Base-by-base conservation (phyloP, 495 filamentous ascomycete species). In the Daldinia bambusicola region DNA sequence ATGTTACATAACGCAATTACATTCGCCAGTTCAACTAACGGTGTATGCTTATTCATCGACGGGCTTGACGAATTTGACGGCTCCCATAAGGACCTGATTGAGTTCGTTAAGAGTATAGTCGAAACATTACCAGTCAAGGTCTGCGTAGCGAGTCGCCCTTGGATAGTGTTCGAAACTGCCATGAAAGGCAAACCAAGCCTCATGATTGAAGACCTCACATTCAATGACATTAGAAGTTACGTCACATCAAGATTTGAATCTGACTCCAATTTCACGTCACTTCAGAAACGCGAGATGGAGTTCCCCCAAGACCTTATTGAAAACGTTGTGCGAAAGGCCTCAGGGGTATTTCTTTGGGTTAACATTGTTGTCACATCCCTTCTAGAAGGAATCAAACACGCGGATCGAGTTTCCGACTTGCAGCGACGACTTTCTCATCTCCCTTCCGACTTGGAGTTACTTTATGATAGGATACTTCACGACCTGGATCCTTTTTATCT, bases 51-150 rank as follows among this genome's bases (percentile, higher is more conserved):
- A 36, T 36, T 36, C 34, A 36, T 36, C 34, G 34, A 36, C 9
- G 34, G 34, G 34, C 34, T 36, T 36, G 34, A 36, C 9, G 34
- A 36, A 6, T 36, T 36, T 36, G 34, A 36, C 1, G 34, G 34
- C 34, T 36, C 34, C 9, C 34, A 36, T 36, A 5, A 36, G 6
- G 34, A 36, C 9, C 34, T 78, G 36, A 74, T 81, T 16, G 81
- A 81, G 6, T 43, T 80, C 75, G 1, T 66, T 83, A 7, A 79
- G 81, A 43, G 80, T 81, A 56, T 80, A 77, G 36, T 75, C 71
- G 7, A 76, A 76, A 1, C 70, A 79, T 22, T 69, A 78, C 5
- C 55, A 53, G 52, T 82, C 22, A 83, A 82, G 55, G 6, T 80
- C 0, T 82, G 80, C 60, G 55, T 82, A 8, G 77, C 81, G 2